Evolutionary conservation across 2,329 filamentous ascomycete species (phyloP).

Genomic region (Amphichorda felina): DNA sequence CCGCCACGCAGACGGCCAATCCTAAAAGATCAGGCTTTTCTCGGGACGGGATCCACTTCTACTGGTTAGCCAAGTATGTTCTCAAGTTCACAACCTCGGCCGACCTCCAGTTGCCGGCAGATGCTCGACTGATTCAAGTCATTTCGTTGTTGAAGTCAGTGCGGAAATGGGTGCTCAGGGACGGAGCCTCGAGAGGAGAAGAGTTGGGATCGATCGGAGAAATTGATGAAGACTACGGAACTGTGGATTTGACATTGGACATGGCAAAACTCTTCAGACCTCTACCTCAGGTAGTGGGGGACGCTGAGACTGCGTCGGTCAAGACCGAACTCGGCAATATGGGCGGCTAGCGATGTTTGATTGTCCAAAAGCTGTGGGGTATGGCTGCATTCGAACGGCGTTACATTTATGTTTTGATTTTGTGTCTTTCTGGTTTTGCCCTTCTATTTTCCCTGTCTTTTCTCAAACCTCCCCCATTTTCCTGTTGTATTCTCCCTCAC

Average conservation of each 20-base stretch:
- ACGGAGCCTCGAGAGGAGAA: conserved; percentile 53
- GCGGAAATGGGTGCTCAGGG: conserved; percentile 46
- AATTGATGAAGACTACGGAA: conserved; percentile 55
- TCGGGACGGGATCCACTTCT: conserved; percentile 60
- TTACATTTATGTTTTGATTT: conserved; percentile 11
- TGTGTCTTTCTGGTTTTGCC: conserved; percentile 1
- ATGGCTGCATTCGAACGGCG: conserved; percentile 25
- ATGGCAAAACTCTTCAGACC: conserved; percentile 63
- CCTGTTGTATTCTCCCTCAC: background rate
- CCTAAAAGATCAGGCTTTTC: conserved; percentile 56
- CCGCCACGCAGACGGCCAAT: conserved; percentile 27
- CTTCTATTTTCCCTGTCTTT: conserved; percentile 6
- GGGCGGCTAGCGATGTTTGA: conserved; percentile 18
- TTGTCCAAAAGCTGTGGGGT: conserved; percentile 15
- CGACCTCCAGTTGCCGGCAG: conserved; percentile 43
- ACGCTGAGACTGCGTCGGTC: conserved; percentile 27
- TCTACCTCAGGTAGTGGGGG: conserved; percentile 31
- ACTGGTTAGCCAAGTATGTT: conserved; percentile 57
- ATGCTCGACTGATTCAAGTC: conserved; percentile 47
- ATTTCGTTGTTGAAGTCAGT: conserved; percentile 50
- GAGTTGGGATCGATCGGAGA: conserved; percentile 57
- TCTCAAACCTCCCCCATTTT: too few species aligned
- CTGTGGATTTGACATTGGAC: conserved; percentile 52
- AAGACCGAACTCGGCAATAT: conserved; percentile 24
- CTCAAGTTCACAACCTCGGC: conserved; percentile 43